A percentile compares a stretch with the other conserved stretches of the same genome.
Evolutionary conservation across 176 grass and related monocot genomes (phyloP).

Genomic region (Musa itinerans): DNA sequence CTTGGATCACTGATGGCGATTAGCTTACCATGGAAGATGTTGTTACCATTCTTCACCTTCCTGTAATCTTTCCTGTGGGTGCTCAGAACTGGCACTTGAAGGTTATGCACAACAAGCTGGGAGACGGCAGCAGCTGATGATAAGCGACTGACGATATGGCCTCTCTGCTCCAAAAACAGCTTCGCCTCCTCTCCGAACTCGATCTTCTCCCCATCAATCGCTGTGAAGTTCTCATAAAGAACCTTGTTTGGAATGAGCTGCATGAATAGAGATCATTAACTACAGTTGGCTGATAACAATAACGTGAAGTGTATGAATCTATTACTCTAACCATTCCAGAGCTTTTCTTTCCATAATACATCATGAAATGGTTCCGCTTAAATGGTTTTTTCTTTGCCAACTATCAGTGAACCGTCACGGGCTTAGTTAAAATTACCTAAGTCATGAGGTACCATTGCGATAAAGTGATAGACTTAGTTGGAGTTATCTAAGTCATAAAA

Average conservation of each 20-base stretch:
- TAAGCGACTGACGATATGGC: conserved; percentile 31
- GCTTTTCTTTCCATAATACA: too few relatives aligned
- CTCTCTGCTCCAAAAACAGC: conserved; percentile 43
- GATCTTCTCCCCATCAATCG: conserved; percentile 43
- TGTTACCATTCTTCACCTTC: not conserved
- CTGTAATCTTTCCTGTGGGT: not conserved
- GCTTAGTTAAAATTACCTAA: too few relatives aligned
- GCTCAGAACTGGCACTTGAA: conserved; percentile 17
- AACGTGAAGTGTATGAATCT: too few relatives aligned
- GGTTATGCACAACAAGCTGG: conserved; percentile 72
- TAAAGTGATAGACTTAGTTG: too few relatives aligned
- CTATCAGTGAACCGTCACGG: too few relatives aligned
- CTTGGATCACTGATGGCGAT: conserved; percentile 83
- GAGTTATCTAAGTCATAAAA: too few relatives aligned
- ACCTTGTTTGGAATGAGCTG: conserved; percentile 76
- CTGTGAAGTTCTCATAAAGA: conserved; percentile 59
- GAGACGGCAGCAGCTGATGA: conserved; percentile 30
- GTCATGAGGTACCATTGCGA: rapidly evolving
- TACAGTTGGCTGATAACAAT: too few relatives aligned
- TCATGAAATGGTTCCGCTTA: too few relatives aligned
- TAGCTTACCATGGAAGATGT: conserved; percentile 50
- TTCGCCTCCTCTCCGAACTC: conserved; percentile 25
- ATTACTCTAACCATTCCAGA: too few relatives aligned
- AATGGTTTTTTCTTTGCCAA: too few relatives aligned
- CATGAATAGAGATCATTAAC: not conserved